phyloP scores from a whole-genome alignment of 805 yeast genomes.

The Kuraishia capsulata region DNA sequence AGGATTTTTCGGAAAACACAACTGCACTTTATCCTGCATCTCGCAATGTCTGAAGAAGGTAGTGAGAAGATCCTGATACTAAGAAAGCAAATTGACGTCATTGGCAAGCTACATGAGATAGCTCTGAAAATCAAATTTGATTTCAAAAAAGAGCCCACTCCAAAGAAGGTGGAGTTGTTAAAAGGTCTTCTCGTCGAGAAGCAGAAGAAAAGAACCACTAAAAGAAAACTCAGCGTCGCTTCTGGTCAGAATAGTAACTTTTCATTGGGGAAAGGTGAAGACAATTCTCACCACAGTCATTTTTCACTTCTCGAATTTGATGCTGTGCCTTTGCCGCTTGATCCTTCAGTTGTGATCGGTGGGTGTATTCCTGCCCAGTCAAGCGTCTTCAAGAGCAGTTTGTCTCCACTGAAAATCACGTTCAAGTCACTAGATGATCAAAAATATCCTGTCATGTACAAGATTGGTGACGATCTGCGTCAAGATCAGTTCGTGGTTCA shows the following conservation, averaged over 20 bases:
- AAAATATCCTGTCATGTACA: slow-evolving; percentile 76
- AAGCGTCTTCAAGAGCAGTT: slow-evolving; percentile 82
- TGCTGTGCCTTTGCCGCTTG: slow-evolving; percentile 70
- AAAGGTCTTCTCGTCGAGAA: slow-evolving; percentile 47
- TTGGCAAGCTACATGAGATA: slow-evolving; percentile 53
- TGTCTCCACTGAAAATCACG: slow-evolving; percentile 80
- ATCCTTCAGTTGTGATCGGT: slow-evolving; percentile 64
- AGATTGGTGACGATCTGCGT: slow-evolving; percentile 90
- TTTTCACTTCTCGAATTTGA: slow-evolving; percentile 23
- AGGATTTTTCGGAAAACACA: slow-evolving; percentile 17
- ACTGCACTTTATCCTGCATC: slow-evolving; percentile 16
- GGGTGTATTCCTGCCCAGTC: slow-evolving; percentile 77
- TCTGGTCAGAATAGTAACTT: neutral
- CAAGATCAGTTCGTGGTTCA: slow-evolving; percentile 98
- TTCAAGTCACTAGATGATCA: slow-evolving; percentile 42
- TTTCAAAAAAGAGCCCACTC: slow-evolving; percentile 62
- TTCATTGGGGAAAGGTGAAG: neutral
- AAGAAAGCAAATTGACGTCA: slow-evolving; percentile 54
- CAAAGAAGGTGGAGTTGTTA: slow-evolving; percentile 63
- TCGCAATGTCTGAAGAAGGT: slow-evolving; percentile 16
- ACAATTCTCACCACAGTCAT: neutral
- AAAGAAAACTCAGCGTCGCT: neutral
- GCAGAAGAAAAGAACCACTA: slow-evolving; percentile 29
- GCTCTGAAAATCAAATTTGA: slow-evolving; percentile 54
- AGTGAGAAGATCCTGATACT: slow-evolving; percentile 17